A percentile compares a stretch with the other conserved stretches of the same genome.
Conservation (phyloP, 139 green algal species). For the Coccomyxa sp. region DNA sequence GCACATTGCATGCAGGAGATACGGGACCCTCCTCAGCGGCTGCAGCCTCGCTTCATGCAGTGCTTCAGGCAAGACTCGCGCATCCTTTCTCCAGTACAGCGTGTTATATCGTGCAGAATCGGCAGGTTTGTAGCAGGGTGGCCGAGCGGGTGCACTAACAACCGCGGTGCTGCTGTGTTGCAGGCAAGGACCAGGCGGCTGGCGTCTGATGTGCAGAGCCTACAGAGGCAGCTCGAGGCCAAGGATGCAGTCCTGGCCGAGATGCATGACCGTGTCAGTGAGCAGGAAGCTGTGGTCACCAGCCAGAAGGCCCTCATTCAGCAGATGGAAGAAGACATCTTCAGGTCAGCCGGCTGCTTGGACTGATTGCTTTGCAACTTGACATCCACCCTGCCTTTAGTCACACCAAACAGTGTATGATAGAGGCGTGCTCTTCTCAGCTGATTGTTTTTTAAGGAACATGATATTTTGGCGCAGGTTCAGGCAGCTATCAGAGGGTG, state of each 20-base stretch:
- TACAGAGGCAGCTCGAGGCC: slow-evolving; percentile 28
- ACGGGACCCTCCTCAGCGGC: neutral
- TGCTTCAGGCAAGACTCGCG: neutral
- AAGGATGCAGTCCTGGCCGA: neutral
- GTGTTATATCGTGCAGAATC: too few relatives aligned
- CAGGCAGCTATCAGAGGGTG: too few relatives aligned
- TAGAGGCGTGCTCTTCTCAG: too few relatives aligned
- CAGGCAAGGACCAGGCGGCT: slow-evolving; percentile 48
- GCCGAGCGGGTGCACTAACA: too few relatives aligned
- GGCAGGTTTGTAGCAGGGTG: too few relatives aligned
- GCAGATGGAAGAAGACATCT: slow-evolving; percentile 9
- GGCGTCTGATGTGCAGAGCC: slow-evolving; percentile 29
- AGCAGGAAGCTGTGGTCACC: neutral
- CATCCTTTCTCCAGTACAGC: neutral
- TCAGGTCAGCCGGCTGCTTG: neutral
- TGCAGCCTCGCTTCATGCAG: neutral
- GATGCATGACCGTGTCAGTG: neutral
- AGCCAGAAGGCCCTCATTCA: neutral
- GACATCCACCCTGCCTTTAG: too few relatives aligned
- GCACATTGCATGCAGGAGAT: too few relatives aligned
- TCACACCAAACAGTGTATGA: too few relatives aligned
- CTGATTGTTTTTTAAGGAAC: too few relatives aligned
- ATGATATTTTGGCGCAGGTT: too few relatives aligned
- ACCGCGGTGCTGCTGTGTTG: too few relatives aligned
- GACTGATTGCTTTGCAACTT: neutral